Percentiles rank a stretch among this genome's conserved stretches.
phyloP scores from a whole-genome alignment of 208 protist genomes.

The Leishmania aethiopica region DNA sequence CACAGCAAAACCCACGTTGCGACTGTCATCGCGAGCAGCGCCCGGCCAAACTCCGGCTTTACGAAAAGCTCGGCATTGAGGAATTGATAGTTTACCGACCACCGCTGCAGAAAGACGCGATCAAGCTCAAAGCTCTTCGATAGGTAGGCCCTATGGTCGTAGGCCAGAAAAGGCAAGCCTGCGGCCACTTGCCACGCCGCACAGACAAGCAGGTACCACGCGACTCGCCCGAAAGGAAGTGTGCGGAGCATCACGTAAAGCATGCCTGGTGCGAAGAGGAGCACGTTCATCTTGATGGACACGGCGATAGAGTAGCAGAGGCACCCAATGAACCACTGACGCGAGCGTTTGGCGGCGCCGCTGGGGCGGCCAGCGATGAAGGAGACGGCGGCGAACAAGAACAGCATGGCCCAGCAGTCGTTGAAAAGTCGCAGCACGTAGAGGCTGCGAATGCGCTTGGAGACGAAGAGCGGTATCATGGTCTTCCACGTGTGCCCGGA shows the following conservation, averaged over 20 bases:
- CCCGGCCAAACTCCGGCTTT: conserved; percentile 38
- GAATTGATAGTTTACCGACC: conserved; percentile 85
- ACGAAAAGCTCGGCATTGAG: conserved; percentile 60
- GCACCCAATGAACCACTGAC: conserved; percentile 61
- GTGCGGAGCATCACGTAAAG: conserved; percentile 62
- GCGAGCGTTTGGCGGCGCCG: conserved; percentile 16
- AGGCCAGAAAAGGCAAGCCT: conserved; percentile 66
- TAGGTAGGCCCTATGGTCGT: conserved; percentile 53
- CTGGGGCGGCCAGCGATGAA: conserved; percentile 34
- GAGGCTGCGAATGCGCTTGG: conserved; percentile 81
- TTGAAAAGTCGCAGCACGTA: conserved; percentile 92
- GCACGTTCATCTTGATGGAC: conserved; percentile 96
- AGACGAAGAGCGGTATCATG: conserved; percentile 63
- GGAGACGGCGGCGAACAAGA: conserved; percentile 71
- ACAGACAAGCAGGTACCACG: conserved; percentile 57
- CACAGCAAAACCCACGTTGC: conserved; percentile 62
- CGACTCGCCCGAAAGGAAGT: conserved; percentile 58
- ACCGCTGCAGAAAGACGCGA: conserved; percentile 70
- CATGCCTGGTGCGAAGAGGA: conserved; percentile 93
- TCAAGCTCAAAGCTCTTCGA: conserved; percentile 65
- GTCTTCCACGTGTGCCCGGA: conserved; percentile 36
- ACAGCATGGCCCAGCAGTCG: conserved; percentile 86
- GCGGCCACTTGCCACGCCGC: conserved; percentile 62
- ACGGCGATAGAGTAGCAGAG: conserved; percentile 86
- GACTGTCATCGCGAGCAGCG: conserved; percentile 50